Base-by-base conservation (phyloP, 2,329 filamentous ascomycete species). In the Eutypella sp. region DNA sequence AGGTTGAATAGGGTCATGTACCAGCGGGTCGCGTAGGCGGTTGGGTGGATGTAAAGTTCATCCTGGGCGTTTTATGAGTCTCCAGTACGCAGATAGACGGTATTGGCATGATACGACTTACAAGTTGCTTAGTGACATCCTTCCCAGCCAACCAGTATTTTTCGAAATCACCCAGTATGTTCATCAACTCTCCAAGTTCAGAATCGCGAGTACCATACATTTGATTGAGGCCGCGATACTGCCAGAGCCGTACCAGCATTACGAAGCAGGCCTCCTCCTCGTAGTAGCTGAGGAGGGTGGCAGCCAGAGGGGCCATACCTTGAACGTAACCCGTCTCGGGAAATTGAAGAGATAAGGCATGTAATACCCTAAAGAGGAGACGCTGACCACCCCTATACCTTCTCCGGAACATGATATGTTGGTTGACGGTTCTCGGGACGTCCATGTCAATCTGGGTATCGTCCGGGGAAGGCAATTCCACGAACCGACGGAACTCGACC, bases 1-100 rank as follows among this genome's bases (percentile, higher is more conserved):
- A 97, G 86, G 67, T 97, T 97, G 76, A 99, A 99, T 8, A 99
- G 75, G 2, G 93, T 99, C 42, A 99, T 76, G 63, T 99, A 99
- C 93, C 93, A 99, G 43, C 91, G 79, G 4, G 92, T 97, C 25
- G 91, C 93, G 62, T 96, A 99, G n/a, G 91, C 85, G 2, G 90
- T 96, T 16, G 89, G 82, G 36, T 89, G 82, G 56, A 99, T 93
- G 51, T 78, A 76, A 24, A 96, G 76, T 50, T 91, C 85, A 40
- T 77, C 78, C 85, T 89, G 23, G 18, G 53, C 37, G 48, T 41
- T n/a, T n/a, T 39, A 44, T 34, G 29, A 51, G 47, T 53, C 50
- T 41, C 20, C 18, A 13, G 22, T 13, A 34, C 10, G 20, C 18
- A 16, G 4, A 9, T 23, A 24, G 19, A 25, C n/a, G 15, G 29